Evolutionary conservation across 106 monocot genomes (phyloP), one percentile per base, ranked within the genome.

Genomic region (Dendrobium huoshanense): DNA sequence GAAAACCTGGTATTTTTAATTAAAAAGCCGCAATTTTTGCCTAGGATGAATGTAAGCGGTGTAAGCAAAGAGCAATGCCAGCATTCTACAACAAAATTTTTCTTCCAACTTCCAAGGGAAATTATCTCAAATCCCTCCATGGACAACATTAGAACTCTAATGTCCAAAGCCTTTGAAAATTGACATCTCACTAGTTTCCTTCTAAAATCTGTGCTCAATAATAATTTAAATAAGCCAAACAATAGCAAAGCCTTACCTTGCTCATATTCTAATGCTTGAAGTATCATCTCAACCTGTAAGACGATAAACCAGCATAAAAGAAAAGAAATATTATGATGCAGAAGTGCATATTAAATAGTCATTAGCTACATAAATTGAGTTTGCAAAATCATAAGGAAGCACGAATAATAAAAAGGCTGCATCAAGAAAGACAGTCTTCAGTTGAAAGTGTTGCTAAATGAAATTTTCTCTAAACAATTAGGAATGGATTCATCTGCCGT

Each of bases 231-330:
- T 59, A 56, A 31, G 29, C 20, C 4, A 18, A 59, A 58, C 4
- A 17, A 17, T 45, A 58, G 13, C 5, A 51, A 76, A 10, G 11
- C 24, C 81, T 77, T 83, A 99, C 98, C 98, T 49, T 83, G 89
- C 88, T 99, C 98, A 78, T 99, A 99, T 84, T 99, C 98, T 41
- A 99, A 83, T 64, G 98, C 98, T 82, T 99, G 98, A 86, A 99
- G 93, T 81, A 99, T 99, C 98, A 99, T 99, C 83, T 99, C 98
- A 74, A 99, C 88, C 98, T 99, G 92, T n/a, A 80, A 42, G 54
- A 79, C 77, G 9, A 75, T 40, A 83, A 67, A 77, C 20, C 31
- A 55, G 11, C n/a, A 75, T 42, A 45, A 16, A 67, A 13, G 40
- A 49, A 67, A 80, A 49, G 67, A 85, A 48, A 56, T 65, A 72